Evolutionary conservation across 306 rosid genomes (phyloP), one percentile per base, ranked within the genome.

Genomic region (Citrullus colocynthis): DNA sequence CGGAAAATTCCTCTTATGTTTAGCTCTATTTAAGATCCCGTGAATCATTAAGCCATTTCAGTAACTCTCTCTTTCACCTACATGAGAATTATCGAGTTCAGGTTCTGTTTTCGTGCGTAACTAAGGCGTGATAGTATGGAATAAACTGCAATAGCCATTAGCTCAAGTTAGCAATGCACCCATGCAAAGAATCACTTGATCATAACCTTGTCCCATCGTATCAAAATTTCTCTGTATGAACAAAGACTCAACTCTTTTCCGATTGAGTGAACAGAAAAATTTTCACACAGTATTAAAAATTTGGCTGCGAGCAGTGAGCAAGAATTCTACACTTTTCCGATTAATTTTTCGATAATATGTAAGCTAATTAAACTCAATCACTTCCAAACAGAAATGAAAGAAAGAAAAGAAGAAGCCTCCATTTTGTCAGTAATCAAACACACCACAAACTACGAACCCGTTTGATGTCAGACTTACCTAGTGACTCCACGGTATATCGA

Each of bases 401-500:
- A 2, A 55, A 13, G 36, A 39, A 32, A 16, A 44, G 42, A 7
- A 15, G 30, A 36, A 13, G 16, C 36, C 24, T n/a, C 13, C 72
- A 78, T 32, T 41, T 57, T 77, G 80, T 66, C 37, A 76, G 78
- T 6, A 75, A 82, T 74, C 77, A 79, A 66, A 70, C 39, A 62
- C 18, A 39, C 6, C 64, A 21, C 28, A 8, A 61, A 32, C n/a
- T 61, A 30, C 41, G 4, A 41, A 78, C 17, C 42, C 9, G 6
- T 16, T 48, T 41, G 9, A 24, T 34, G 18, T 36, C 39, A 41
- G 24, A 59, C n/a, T 51, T 82, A 94, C 98, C 98, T 88, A 44
- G 99, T 96, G 56, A 96, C 99, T 63, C 99, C 99, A 5, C 99
- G 99, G 86, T 96, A 96, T 58, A 92, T 92, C 42, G 99, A 96